Percentiles rank a stretch among this genome's conserved stretches.
Evolutionary conservation across 2,329 filamentous ascomycete species (phyloP).

Genomic region (Paecilomyces fulvus): DNA sequence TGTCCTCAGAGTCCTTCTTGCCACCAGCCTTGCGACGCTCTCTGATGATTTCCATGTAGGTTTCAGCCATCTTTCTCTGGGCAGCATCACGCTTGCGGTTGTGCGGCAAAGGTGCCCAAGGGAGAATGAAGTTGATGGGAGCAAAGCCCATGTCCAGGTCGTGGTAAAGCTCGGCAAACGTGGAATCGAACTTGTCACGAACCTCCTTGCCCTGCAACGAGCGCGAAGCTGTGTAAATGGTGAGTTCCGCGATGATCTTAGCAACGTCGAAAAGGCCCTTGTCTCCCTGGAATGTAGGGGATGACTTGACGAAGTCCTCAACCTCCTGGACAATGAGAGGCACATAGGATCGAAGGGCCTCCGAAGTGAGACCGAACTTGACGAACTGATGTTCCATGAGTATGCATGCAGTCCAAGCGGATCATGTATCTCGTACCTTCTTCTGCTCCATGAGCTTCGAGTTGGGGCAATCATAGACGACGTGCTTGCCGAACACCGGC

Average conservation of each 20-base stretch:
- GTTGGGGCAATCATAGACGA: constrained; percentile 87
- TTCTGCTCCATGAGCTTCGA: constrained; percentile 94
- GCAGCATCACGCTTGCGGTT: constrained; percentile 66
- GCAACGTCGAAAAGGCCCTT: constrained; percentile 57
- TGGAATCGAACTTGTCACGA: constrained; percentile 60
- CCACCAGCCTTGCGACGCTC: constrained; percentile 44
- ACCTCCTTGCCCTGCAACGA: constrained; percentile 70
- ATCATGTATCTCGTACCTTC: constrained; percentile 49
- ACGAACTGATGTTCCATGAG: constrained; percentile 39
- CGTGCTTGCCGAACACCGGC: constrained; percentile 70
- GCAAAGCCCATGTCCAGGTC: constrained; percentile 72
- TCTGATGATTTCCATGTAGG: constrained; percentile 65
- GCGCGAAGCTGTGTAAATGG: constrained; percentile 71
- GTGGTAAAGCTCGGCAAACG: constrained; percentile 68
- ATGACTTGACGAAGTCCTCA: constrained; percentile 48
- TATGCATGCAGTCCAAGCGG: neutral
- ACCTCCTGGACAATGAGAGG: constrained; percentile 69
- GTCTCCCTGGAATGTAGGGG: constrained; percentile 49
- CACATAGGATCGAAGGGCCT: constrained; percentile 61
- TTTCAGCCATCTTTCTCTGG: constrained; percentile 59
- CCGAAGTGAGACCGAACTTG: constrained; percentile 55
- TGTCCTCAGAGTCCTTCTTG: constrained; percentile 49
- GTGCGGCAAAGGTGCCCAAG: constrained; percentile 68
- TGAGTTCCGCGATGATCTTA: constrained; percentile 64
- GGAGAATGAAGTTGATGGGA: constrained; percentile 74